Evolutionary conservation across 345 rosid species (phyloP).

Genomic region (thale cress (Arabidopsis thaliana)): TAIR10.1 NC_003074.8:17283501-17284000

Average conservation of each 20-base stretch:
- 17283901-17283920: conserved; percentile 10
- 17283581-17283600: neutral
- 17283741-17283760: neutral
- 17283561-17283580: neutral
- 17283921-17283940: neutral
- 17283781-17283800: neutral
- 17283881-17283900: neutral
- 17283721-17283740: neutral
- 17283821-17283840: neutral
- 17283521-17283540: neutral
- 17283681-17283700: neutral
- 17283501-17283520: neutral
- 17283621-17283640: neutral
- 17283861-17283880: conserved; percentile 2
- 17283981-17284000: neutral
- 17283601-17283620: neutral
- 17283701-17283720: neutral
- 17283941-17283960: neutral
- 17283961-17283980: neutral
- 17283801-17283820: neutral
- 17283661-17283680: neutral
- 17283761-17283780: neutral
- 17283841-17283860: neutral
- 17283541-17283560: neutral
- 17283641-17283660: neutral